Evolutionary conservation across 495 filamentous ascomycete species (phyloP).

Genomic region (Lindgomyces ingoldianus): DNA sequence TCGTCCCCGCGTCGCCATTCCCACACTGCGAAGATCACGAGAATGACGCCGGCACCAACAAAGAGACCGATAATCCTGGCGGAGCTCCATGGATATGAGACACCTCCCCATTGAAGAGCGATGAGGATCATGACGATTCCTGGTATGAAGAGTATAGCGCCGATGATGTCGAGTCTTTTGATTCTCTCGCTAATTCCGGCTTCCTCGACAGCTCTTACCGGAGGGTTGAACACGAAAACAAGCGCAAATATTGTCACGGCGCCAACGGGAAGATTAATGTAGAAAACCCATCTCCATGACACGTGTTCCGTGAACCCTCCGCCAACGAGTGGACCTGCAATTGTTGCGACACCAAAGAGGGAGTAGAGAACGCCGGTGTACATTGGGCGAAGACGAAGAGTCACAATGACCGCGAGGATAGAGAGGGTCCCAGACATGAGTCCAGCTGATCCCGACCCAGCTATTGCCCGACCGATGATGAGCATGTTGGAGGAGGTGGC

Average conservation of each 20-base stretch:
- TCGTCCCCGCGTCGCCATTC: slow-evolving; percentile 63
- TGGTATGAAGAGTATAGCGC: slow-evolving; percentile 69
- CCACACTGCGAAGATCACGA: slow-evolving; percentile 66
- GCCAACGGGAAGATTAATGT: slow-evolving; percentile 69
- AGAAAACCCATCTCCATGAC: slow-evolving; percentile 70
- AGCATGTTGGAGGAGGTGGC: slow-evolving; percentile 72
- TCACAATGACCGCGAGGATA: slow-evolving; percentile 75
- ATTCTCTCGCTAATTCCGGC: slow-evolving; percentile 47
- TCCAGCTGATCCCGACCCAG: slow-evolving; percentile 79
- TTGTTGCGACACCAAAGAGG: slow-evolving; percentile 76
- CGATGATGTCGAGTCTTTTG: slow-evolving; percentile 65
- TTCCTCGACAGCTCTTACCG: slow-evolving; percentile 6
- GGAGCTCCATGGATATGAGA: slow-evolving; percentile 64
- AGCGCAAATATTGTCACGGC: slow-evolving; percentile 58
- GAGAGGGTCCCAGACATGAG: slow-evolving; percentile 82
- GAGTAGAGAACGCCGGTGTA: slow-evolving; percentile 73
- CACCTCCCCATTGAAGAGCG: slow-evolving; percentile 84
- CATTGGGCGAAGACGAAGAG: slow-evolving; percentile 66
- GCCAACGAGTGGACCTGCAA: slow-evolving; percentile 66
- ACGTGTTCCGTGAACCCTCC: slow-evolving; percentile 64
- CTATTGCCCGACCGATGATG: slow-evolving; percentile 81
- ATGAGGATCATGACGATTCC: slow-evolving; percentile 71
- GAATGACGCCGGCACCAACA: slow-evolving; percentile 65
- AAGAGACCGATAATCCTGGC: slow-evolving; percentile 71
- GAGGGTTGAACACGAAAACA: slow-evolving; percentile 57